Evolutionary conservation across 1,139 yeast genomes (phyloP).

Genomic region (Kodamaea sp.): DNA sequence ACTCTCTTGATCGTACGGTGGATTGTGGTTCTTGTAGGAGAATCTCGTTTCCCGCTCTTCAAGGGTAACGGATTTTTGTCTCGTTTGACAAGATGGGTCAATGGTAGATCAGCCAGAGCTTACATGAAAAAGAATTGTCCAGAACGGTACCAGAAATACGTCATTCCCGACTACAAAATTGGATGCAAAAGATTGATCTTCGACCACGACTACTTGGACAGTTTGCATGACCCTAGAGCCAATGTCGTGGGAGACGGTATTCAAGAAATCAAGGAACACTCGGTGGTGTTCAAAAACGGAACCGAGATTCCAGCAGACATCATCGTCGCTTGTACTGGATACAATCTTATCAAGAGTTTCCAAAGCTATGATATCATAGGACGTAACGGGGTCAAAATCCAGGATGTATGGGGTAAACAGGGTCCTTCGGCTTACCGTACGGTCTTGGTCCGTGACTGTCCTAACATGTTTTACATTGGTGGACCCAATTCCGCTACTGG

Average conservation of each 20-base stretch:
- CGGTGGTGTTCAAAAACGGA: conserved; percentile 34
- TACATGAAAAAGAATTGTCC: conserved; percentile 40
- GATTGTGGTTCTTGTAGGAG: conserved; percentile 32
- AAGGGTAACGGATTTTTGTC: conserved; percentile 32
- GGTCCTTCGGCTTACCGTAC: conserved; percentile 43
- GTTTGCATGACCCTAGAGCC: conserved; percentile 34
- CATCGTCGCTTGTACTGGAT: conserved; percentile 49
- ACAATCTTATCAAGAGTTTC: conserved; percentile 26
- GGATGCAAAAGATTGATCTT: conserved; percentile 47
- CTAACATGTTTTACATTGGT: conserved; percentile 38
- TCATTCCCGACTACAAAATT: conserved; percentile 42
- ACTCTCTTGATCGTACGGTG: conserved; percentile 32
- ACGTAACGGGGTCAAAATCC: conserved; percentile 24
- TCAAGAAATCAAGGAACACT: conserved; percentile 28
- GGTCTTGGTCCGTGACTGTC: conserved; percentile 32
- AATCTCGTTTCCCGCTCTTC: conserved; percentile 38
- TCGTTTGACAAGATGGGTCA: conserved; percentile 28
- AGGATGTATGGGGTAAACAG: conserved; percentile 30
- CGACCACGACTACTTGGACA: conserved; percentile 39
- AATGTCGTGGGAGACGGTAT: conserved; percentile 28
- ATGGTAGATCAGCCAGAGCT: conserved; percentile 18
- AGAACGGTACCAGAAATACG: conserved; percentile 29
- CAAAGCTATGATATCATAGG: conserved; percentile 27
- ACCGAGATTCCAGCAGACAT: conserved; percentile 36
- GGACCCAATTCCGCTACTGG: conserved; percentile 51